A percentile compares a stretch with the other conserved stretches of the same genome.
Conservation (phyloP, 2,329 filamentous ascomycete genomes). For the Botrytis aclada region DNA sequence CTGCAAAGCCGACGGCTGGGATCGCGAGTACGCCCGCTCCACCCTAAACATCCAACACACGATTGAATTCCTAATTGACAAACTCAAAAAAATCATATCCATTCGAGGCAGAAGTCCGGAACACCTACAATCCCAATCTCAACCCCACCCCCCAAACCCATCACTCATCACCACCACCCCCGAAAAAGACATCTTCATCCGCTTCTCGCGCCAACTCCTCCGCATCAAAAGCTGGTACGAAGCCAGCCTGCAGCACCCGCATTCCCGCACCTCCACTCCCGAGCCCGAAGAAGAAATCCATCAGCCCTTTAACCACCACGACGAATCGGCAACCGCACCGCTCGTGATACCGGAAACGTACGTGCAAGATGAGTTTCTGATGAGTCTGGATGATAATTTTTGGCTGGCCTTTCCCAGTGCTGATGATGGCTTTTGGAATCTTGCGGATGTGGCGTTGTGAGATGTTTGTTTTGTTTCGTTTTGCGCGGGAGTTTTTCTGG, state of each 20-base stretch:
- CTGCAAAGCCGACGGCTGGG: conserved; percentile 21
- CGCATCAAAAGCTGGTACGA: neutral
- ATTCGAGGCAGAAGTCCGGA: neutral
- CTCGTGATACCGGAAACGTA: neutral
- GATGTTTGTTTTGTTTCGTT: no score
- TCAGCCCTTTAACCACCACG: neutral
- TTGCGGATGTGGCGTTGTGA: neutral
- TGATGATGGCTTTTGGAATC: neutral
- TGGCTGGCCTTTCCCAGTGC: neutral
- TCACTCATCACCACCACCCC: neutral
- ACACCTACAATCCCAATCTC: neutral
- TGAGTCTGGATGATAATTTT: neutral
- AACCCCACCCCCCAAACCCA: neutral
- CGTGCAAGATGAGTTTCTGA: neutral
- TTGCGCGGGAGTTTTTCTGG: no score
- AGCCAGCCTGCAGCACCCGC: neutral
- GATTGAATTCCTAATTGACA: neutral
- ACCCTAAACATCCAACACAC: neutral
- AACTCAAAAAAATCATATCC: neutral
- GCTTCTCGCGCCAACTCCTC: neutral
- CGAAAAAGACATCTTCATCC: neutral
- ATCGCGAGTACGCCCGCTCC: neutral
- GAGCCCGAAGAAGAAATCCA: neutral
- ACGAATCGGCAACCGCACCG: neutral
- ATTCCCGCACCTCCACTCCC: neutral